Conservation (phyloP, 2,329 filamentous ascomycete species). For the Aspergillus ustus region DNA sequence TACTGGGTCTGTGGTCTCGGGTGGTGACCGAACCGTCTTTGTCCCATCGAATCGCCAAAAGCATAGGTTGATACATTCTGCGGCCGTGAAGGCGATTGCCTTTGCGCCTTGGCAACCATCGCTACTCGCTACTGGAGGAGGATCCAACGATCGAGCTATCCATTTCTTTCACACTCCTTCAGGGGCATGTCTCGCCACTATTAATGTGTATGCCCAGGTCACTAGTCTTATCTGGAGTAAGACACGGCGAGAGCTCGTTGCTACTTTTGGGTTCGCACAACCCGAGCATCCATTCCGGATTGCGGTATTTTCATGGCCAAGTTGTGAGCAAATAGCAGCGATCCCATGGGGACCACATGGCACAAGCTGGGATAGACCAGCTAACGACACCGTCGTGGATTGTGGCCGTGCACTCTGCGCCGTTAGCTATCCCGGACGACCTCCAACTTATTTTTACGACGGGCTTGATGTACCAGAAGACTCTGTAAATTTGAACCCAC, state of each 20-base stretch:
- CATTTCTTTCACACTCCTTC: conserved; percentile 91
- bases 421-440: conserved; percentile 77
- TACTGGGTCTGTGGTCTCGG: conserved; percentile 35
- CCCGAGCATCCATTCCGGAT: conserved; percentile 88
- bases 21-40: conserved; percentile 48
- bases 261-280: conserved; percentile 91
- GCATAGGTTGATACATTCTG: conserved; percentile 77
- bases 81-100: conserved; percentile 94
- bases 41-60: conserved; percentile 64
- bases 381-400: conserved; percentile 34
- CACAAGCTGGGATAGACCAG: conserved; percentile 33
- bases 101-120: conserved; percentile 94
- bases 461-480: conserved; percentile 19
- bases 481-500: conserved; percentile 17
- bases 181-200: conserved; percentile 83
- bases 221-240: conserved; percentile 91
- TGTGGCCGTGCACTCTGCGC: conserved; percentile 73
- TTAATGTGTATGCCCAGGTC: conserved; percentile 90
- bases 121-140: conserved; percentile 86
- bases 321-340: conserved; percentile 81
- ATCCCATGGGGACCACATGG: conserved; percentile 76
- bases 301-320: conserved; percentile 93
- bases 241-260: conserved; percentile 82
- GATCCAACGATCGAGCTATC: conserved; percentile 92
- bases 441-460: conserved; percentile 41